A percentile compares a stretch with the other conserved stretches of the same genome.
phyloP scores from a whole-genome alignment of 2,329 filamentous ascomycete genomes.

The Paradendryphiella salina region DNA sequence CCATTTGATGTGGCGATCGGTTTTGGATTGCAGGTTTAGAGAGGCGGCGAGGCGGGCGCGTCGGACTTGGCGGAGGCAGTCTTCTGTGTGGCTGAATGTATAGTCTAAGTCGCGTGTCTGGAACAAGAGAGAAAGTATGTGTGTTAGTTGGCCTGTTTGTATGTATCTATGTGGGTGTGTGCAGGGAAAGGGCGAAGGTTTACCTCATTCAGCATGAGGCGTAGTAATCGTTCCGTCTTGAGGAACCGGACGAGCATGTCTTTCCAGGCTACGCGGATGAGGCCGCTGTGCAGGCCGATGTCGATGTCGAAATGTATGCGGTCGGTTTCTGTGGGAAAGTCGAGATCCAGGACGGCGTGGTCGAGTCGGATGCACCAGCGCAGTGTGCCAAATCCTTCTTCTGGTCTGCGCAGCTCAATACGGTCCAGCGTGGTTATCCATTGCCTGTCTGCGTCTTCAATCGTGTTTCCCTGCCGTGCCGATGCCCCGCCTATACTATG shows the following conservation, averaged over 20 bases:
- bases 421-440: conserved; percentile 9
- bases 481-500: background rate
- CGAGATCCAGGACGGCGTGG: conserved; percentile 31
- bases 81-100: conserved; percentile 32
- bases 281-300: conserved; percentile 7
- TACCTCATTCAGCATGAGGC: conserved; percentile 28
- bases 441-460: background rate
- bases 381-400: conserved; percentile 24
- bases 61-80: conserved; percentile 35
- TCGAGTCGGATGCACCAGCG: conserved; percentile 36
- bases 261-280: conserved; percentile 29
- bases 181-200: background rate
- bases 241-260: conserved; percentile 29
- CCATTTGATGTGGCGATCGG: conserved; percentile 29
- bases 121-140: too few species aligned
- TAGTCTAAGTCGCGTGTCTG: conserved; percentile 20
- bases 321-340: conserved; percentile 16
- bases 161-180: background rate
- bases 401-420: conserved; percentile 10
- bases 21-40: conserved; percentile 16
- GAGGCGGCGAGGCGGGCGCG: conserved; percentile 26
- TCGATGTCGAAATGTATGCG: conserved; percentile 12
- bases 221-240: conserved; percentile 27
- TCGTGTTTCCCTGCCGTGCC: background rate
- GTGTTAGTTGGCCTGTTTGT: background rate